Evolutionary conservation across 805 yeast genomes (phyloP).

Genomic region (Nakazawaea laoshanensis): DNA sequence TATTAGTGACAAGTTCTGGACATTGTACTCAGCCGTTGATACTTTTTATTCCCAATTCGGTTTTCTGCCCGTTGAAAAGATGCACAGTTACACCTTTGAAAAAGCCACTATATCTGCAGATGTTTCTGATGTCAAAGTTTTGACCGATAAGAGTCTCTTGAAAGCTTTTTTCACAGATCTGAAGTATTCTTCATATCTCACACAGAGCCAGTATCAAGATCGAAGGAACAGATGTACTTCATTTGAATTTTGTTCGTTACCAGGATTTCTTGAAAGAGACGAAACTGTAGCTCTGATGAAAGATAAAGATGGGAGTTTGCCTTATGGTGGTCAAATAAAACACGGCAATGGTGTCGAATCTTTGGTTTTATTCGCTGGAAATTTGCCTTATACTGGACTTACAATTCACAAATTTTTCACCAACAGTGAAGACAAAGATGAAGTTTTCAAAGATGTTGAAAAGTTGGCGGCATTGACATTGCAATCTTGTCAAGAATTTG

Average conservation of each 20-base stretch:
- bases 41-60: not conserved
- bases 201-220: too few relatives aligned
- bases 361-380: not conserved
- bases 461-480: too few relatives aligned
- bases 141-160: not conserved
- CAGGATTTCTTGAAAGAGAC: not conserved
- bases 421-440: not conserved
- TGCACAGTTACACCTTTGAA: not conserved
- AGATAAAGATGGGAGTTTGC: not conserved
- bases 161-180: not conserved
- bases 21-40: conserved; percentile 3
- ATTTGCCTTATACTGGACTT: not conserved
- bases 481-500: not conserved
- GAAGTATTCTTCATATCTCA: too few relatives aligned
- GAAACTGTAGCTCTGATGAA: not conserved
- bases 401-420: not conserved
- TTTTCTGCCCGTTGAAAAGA: not conserved
- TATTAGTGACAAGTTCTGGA: conserved; percentile 3
- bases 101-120: not conserved
- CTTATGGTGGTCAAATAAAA: not conserved
- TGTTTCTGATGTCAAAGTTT: not conserved
- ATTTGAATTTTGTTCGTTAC: too few relatives aligned
- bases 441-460: not conserved
- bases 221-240: too few relatives aligned
- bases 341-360: not conserved